A percentile compares a stretch with the other conserved stretches of the same genome.
These are phyloP conservation scores for Physcomitrellopsis africana DNA, from an alignment of 225 moss, liverwort and hornwort genomes.

Conservation along the genomic window DNA sequence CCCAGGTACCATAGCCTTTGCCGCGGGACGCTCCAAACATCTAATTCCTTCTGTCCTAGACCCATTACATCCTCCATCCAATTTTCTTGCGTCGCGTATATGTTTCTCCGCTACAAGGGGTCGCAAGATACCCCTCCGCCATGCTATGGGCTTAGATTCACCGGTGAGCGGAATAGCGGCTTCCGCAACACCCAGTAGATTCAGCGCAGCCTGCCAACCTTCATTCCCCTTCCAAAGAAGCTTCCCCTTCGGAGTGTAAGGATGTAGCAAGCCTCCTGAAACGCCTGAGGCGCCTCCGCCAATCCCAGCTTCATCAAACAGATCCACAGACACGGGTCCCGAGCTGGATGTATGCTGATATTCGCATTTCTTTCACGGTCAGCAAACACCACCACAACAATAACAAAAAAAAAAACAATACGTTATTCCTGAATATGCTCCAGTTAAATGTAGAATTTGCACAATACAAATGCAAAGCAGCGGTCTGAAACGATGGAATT, in stretches of 20 bases:
- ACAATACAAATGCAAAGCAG: neutral
- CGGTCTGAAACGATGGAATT: neutral
- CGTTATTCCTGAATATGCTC: neutral
- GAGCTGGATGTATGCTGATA: constrained; percentile 73
- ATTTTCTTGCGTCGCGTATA: constrained; percentile 63
- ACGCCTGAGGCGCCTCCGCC: constrained; percentile 96
- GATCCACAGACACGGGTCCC: constrained; percentile 75
- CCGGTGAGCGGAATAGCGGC: constrained; percentile 24
- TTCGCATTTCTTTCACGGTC: constrained; percentile 5
- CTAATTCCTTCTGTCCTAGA: constrained; percentile 38
- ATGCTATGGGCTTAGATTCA: constrained; percentile 63
- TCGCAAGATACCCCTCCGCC: constrained; percentile 93
- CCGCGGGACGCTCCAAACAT: constrained; percentile 54
- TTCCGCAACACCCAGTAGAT: constrained; percentile 75
- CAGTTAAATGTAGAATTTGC: neutral
- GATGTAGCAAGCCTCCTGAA: constrained; percentile 95
- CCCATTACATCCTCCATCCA: constrained; percentile 30
- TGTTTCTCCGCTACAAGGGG: constrained; percentile 72
- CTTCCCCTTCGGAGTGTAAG: constrained; percentile 85
- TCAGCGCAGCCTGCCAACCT: constrained; percentile 86
- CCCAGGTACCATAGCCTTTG: constrained; percentile 75
- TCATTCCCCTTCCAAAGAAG: constrained; percentile 90
- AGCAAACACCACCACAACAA: neutral
- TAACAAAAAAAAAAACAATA: neutral
- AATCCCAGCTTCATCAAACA: constrained; percentile 84